Evolutionary conservation across 768 basidiomycete species (phyloP), one percentile per base, ranked within the genome.

Genomic region (Kwoniella pini): DNA sequence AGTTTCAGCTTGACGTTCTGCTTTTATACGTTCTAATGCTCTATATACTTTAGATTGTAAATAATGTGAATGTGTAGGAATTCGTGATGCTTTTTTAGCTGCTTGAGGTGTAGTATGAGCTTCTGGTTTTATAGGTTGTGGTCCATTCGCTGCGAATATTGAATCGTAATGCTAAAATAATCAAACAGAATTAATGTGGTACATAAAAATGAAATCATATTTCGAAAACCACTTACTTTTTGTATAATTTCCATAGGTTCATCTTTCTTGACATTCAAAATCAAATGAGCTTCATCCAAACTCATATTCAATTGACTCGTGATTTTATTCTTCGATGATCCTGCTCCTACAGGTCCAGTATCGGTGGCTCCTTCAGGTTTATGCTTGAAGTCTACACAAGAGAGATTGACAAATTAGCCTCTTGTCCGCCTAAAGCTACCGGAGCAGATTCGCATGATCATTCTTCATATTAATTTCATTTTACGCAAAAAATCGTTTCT

Each of bases 21-120:
- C 94, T 76, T 96, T 89, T 84, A 98, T 87, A 80, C 96, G 86
- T 80, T 97, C 93, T 55, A 87, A 84, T 19, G 96, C 95, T 40
- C 96, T 86, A 44, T 91, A 85, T n/a, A 99, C 91, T 80, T 99
- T 99, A 30, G 91, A 94, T 76, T 95, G 94, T 12, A 98, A 82
- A 79, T 98, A 98, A 79, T 93, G 90, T 33, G 91, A 93, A 75
- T 91, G 82, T 33, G 67, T 61, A 31, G 67, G 61, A 22, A 56
- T 56, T 49, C 64, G 62, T 52, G 44, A 38, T 19, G 59, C 60
- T 54, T 63, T 55, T 64, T 52, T 83, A 43, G 65, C 62, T 45
- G 55, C 62, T 44, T 46, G 43, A 80, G 75, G 82, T 69, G 72
- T 73, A 50, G 54, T 48, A 60, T 36, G 52, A 79, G 80, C 68